Conservation (phyloP, 129 eudicot genomes). For the Arctium minus region DNA sequence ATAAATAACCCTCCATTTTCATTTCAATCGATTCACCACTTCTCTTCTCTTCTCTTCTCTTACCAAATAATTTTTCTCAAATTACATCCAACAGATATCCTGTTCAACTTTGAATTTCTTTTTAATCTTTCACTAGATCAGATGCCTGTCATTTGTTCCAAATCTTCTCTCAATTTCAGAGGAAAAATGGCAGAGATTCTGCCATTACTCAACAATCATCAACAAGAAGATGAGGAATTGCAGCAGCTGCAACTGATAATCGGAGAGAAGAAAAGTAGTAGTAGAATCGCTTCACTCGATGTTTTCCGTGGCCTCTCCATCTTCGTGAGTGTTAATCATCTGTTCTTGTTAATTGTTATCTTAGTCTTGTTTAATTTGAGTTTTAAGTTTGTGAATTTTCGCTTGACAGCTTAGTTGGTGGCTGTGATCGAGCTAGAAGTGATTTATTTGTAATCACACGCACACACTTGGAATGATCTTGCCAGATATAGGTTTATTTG, state of each 20-base stretch:
- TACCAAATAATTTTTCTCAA: background rate
- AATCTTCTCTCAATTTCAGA: constrained; percentile 20
- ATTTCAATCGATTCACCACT: constrained; percentile 2
- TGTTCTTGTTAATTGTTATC: background rate
- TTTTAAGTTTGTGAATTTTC: background rate
- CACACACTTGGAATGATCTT: background rate
- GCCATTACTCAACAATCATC: constrained; percentile 32
- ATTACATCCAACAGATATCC: background rate
- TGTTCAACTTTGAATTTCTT: background rate
- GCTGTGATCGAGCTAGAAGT: background rate
- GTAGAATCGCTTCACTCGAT: constrained; percentile 74
- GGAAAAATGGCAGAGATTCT: constrained; percentile 38
- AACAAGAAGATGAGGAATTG: constrained; percentile 17
- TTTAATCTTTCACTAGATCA: background rate
- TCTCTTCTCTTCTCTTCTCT: background rate
- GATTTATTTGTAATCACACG: background rate
- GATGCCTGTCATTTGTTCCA: constrained; percentile 21
- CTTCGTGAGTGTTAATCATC: constrained; percentile 31
- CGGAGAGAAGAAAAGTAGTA: background rate
- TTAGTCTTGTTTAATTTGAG: background rate
- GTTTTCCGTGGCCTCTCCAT: constrained; percentile 77
- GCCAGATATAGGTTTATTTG: constrained; percentile 4
- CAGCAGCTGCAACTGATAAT: constrained; percentile 14
- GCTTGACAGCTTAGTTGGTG: background rate
- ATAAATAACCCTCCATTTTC: constrained; percentile 1